Conservation (phyloP, 306 rosid species). For the apple (Malus domestica) region ASM211411v1 NC_041795.1:33329501-33330000, state of each 20-base stretch:
- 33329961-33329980: too few relatives aligned
- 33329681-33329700: too few relatives aligned
- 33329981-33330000: too few relatives aligned
- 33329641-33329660: too few relatives aligned
- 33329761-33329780: conserved; percentile 72
- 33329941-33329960: too few relatives aligned
- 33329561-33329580: background rate
- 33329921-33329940: too few relatives aligned
- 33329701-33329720: conserved; percentile 68
- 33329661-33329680: too few relatives aligned
- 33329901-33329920: too few relatives aligned
- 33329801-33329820: conserved; percentile 92
- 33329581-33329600: background rate
- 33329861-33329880: conserved; percentile 48
- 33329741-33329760: conserved; percentile 62
- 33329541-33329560: background rate
- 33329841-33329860: conserved; percentile 98
- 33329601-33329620: background rate
- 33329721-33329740: conserved; percentile 61
- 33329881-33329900: too few relatives aligned
- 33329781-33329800: conserved; percentile 72
- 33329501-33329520: background rate
- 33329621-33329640: background rate
- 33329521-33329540: background rate
- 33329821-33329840: conserved; percentile 91